Percentiles rank a stretch among this genome's conserved stretches.
phyloP scores from a whole-genome alignment of 2,329 filamentous ascomycete genomes.

The Neonectria coccinea region DNA sequence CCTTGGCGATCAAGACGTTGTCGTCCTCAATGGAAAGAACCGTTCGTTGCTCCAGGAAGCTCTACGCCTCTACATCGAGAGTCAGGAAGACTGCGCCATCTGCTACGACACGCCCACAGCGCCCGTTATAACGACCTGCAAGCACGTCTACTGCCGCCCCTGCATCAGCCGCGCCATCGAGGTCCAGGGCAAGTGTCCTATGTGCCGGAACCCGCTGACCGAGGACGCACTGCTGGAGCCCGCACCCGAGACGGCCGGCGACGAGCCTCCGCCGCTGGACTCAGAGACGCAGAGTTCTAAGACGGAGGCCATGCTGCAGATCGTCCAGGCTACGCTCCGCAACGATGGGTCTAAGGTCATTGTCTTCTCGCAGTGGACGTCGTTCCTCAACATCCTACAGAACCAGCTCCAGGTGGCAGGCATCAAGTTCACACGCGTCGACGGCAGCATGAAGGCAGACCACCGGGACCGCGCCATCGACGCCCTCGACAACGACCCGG shows the following conservation, averaged over 20 bases:
- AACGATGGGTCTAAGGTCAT: slow-evolving; percentile 76
- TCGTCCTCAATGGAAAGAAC: slow-evolving; percentile 80
- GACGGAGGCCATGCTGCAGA: slow-evolving; percentile 81
- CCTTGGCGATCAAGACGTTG: slow-evolving; percentile 74
- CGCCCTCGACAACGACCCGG: slow-evolving; percentile 73
- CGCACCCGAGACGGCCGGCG: slow-evolving; percentile 63
- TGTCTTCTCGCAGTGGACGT: slow-evolving; percentile 83
- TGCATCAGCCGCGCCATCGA: slow-evolving; percentile 83
- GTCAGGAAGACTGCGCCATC: slow-evolving; percentile 84
- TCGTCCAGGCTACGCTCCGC: slow-evolving; percentile 76
- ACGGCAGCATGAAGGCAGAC: slow-evolving; percentile 80
- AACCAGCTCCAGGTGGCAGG: slow-evolving; percentile 70
- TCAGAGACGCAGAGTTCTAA: slow-evolving; percentile 80
- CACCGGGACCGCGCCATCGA: slow-evolving; percentile 79
- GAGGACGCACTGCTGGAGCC: slow-evolving; percentile 73
- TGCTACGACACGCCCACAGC: slow-evolving; percentile 79
- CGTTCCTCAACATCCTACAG: slow-evolving; percentile 79
- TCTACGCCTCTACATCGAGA: slow-evolving; percentile 81
- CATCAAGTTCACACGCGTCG: slow-evolving; percentile 77
- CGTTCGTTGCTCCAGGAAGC: slow-evolving; percentile 77
- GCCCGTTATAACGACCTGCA: slow-evolving; percentile 87
- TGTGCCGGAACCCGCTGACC: slow-evolving; percentile 79
- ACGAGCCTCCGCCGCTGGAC: slow-evolving; percentile 64
- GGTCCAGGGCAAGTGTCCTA: slow-evolving; percentile 82
- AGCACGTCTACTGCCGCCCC: slow-evolving; percentile 79